Evolutionary conservation across 257 asterid species (phyloP).

Genomic region (Nicotiana obtusifolia): DNA sequence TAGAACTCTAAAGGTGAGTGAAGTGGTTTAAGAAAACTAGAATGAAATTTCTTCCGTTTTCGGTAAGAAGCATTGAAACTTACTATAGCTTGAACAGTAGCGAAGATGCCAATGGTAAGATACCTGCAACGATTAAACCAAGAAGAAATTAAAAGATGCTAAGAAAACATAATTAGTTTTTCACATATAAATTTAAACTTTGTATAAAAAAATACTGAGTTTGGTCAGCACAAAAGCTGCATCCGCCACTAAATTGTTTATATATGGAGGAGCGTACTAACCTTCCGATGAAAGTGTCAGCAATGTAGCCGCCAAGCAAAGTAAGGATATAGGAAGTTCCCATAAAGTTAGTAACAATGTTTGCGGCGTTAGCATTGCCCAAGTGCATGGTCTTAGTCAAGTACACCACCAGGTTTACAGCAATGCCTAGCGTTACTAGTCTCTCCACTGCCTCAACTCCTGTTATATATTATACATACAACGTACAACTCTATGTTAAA

Average conservation of each 20-base stretch:
- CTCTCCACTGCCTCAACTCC: slow-evolving; percentile 73
- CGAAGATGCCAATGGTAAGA: slow-evolving; percentile 64
- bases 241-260: too few species aligned
- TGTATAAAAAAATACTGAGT: too few species aligned
- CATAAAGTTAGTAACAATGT: slow-evolving; percentile 71
- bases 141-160: neutral
- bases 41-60: neutral
- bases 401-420: slow-evolving; percentile 75
- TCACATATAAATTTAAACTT: too few species aligned
- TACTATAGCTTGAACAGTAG: slow-evolving; percentile 72
- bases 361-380: slow-evolving; percentile 75
- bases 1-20: slow-evolving; percentile 7
- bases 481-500: neutral
- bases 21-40: neutral
- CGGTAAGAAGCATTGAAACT: neutral
- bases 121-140: slow-evolving; percentile 35
- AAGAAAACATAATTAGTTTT: neutral
- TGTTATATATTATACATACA: neutral
- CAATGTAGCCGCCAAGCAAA: slow-evolving; percentile 74
- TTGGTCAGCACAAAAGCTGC: too few species aligned
- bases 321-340: slow-evolving; percentile 84
- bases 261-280: neutral
- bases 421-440: slow-evolving; percentile 80
- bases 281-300: slow-evolving; percentile 85
- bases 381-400: slow-evolving; percentile 79